phyloP scores from a whole-genome alignment of 2,329 filamentous ascomycete species.

The Exophiala alcalophila region DNA sequence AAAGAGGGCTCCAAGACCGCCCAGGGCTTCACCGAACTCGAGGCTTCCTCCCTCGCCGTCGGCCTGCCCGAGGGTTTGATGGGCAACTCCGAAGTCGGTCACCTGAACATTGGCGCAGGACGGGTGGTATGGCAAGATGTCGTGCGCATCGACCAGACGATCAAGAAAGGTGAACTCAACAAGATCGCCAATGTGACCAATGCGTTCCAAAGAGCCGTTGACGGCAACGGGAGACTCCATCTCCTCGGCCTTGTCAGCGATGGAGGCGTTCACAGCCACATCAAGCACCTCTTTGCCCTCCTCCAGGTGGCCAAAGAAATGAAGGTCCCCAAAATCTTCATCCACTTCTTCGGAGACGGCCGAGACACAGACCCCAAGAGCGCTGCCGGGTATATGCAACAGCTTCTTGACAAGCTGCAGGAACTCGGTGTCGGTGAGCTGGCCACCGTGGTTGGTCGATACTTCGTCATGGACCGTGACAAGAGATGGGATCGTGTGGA shows the following conservation, averaged over 20 bases:
- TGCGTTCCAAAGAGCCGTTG: constrained; percentile 74
- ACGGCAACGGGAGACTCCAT: constrained; percentile 87
- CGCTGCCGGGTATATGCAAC: constrained; percentile 79
- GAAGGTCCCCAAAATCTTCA: constrained; percentile 84
- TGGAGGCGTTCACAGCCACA: constrained; percentile 95
- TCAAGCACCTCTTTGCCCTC: constrained; percentile 84
- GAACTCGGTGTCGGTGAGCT: constrained; percentile 85
- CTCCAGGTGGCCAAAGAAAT: constrained; percentile 87
- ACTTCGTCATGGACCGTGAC: constrained; percentile 99
- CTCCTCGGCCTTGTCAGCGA: constrained; percentile 89
- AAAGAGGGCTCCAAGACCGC: constrained; percentile 64
- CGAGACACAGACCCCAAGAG: constrained; percentile 98
- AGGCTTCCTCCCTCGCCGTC: constrained; percentile 92
- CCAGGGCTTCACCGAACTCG: constrained; percentile 85
- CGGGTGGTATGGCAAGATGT: constrained; percentile 98
- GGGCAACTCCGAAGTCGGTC: constrained; percentile 98
- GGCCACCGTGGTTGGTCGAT: constrained; percentile 89
- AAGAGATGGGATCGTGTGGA: constrained; percentile 98
- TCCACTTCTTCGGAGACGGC: constrained; percentile 98
- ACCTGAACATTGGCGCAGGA: constrained; percentile 96
- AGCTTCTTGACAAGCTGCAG: constrained; percentile 74
- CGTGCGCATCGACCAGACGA: constrained; percentile 89
- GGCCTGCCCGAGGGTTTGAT: constrained; percentile 95
- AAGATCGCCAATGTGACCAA: constrained; percentile 73
- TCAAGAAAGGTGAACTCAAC: constrained; percentile 79